Base-by-base conservation (phyloP, 352 stramenopile genomes). In the Phytophthora cactorum region DNA sequence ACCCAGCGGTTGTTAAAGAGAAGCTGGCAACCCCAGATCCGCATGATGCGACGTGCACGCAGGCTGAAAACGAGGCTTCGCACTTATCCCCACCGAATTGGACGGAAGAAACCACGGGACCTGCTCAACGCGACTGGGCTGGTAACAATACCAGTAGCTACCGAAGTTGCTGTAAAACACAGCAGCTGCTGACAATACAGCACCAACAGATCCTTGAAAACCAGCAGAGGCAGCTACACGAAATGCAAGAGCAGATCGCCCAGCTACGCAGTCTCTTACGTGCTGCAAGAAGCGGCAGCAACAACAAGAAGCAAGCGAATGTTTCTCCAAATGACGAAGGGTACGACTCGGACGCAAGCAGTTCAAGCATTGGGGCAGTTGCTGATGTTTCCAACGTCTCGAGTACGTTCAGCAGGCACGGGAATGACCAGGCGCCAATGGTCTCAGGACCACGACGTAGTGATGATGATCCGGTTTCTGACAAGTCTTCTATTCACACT, bases 151-250 rank as follows among this genome's bases (percentile, higher is more conserved):
- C 15, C 7, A 62, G 34, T 39, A 82, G 50, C 38, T 68, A 72
- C 22, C 75, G 63, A 39, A 85, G 70, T 59, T 93, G 83, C 52
- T 92, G 83, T 52, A 84, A 82, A 34, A 79, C 82, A 0, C 83
- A 93, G 47, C 77, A 89, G 46, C 62, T 92, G 27, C 58, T 93
- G 49, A 86, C 80, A 25, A 79, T 87, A 34, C 83, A 92, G 56
- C 86, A 94, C 41, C 86, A 94, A 36, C 76, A 92, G 66, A 89
- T 92, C 31, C 68, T 92, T 14, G 82, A 92, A 51, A 88, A 91
- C 5, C 86, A 94, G 36, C 81, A 92, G 59, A 70, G 62, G 9
- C 86, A 94, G 53, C 59, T 93, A 14, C 77, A 83, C 25, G 82
- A 91, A 36, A 82, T 94, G 75, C 82, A 91, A 67, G 75, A 84